Conservation (phyloP, 768 basidiomycete species). For the Mycena maculata region DNA sequence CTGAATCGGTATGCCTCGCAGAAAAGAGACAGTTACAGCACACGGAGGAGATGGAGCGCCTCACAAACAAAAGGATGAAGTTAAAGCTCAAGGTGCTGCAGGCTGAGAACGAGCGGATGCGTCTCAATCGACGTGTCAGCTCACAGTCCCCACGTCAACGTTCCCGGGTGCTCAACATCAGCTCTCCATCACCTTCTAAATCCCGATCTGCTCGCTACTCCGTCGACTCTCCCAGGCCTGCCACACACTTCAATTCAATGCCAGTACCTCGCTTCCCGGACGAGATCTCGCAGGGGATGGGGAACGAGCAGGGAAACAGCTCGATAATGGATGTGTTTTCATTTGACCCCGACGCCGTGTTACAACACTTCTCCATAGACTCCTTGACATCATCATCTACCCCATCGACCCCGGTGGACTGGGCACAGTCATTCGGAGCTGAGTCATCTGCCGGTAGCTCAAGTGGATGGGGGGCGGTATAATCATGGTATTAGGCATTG, state of each 20-base stretch:
- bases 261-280: background rate
- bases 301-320: background rate
- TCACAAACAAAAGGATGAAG: slow-evolving; percentile 9
- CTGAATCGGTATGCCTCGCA: background rate
- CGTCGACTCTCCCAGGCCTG: background rate
- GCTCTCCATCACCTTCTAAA: slow-evolving; percentile 5
- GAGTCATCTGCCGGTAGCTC: too few relatives aligned
- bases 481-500: too few relatives aligned
- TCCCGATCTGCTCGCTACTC: background rate
- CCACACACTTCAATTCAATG: background rate
- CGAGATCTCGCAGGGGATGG: background rate
- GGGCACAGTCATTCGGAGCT: too few relatives aligned
- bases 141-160: slow-evolving; percentile 3
- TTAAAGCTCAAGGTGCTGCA: slow-evolving; percentile 10
- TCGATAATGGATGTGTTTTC: background rate
- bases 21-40: slow-evolving; percentile 15
- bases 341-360: background rate
- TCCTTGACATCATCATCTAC: background rate
- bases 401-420: background rate
- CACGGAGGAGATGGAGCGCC: slow-evolving; percentile 17
- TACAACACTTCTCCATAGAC: background rate
- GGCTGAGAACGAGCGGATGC: slow-evolving; percentile 1
- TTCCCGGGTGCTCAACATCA: slow-evolving; percentile 1
- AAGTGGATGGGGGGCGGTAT: too few relatives aligned
- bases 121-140: background rate